Evolutionary conservation across 257 asterid species (phyloP), one percentile per base, ranked within the genome.

Genomic region (Prunella vulgaris): DNA sequence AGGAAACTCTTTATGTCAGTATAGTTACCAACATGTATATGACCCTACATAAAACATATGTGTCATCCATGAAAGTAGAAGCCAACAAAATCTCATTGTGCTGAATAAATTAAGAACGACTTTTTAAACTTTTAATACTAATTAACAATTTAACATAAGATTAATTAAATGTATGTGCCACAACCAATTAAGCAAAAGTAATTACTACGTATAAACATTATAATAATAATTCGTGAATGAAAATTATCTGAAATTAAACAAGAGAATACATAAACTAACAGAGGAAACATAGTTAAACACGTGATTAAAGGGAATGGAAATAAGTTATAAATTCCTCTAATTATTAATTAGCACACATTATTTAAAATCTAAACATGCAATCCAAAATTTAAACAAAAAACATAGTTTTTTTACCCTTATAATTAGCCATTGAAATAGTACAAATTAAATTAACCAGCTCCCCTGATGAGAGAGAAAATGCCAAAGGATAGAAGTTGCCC

Each of bases 401-500:
- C 40, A 64, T 70, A 48, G 30, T 14, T 69, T 49, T 52, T 67
- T 67, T 21, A 1, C 10, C 30, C 30, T 18, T 10, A 22, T 17
- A 5, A 2, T 33, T 5, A 57, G 72, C 56, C 24, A 46, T 40
- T 35, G 15, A 40, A 2, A 40, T 40, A 7, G 69, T 37, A 64
- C 28, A 54, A 74, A 76, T 66, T 60, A 54, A 74, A 76, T 66
- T 60, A 21, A 10, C 12, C 10, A 12, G 27, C 7, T 46, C 8
- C 38, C 49, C 77, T 66, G 63, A 53, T 14, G 60, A 53, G 40
- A 49, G 64, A 65, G 57, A 70, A 75, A 70, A 82, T 89, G 96
- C 92, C 96, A 87, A 89, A 89, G 96, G 92, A 89, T 87, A 69
- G 84, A 85, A 87, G 95, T 89, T 89, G 96, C 94, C 96, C 96